Evolutionary conservation across 228 moss, liverwort and hornwort species (phyloP), one percentile per base, ranked within the genome.

Genomic region (Sphagnum fallax): DNA sequence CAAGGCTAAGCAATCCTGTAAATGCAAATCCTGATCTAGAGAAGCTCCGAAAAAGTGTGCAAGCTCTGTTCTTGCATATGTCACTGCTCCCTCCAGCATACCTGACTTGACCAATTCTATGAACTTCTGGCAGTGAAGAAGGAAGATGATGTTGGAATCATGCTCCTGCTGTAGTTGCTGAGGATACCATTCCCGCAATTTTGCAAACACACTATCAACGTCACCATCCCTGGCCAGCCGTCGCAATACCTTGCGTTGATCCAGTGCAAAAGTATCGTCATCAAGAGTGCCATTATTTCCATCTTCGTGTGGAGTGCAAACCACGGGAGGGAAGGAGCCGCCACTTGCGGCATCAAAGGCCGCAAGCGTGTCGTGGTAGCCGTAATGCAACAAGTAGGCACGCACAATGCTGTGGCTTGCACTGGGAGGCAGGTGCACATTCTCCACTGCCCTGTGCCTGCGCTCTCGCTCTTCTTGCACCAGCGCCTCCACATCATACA

Each of bases 401-500:
- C 84, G 72, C 64, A 84, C 81, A 7, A 84, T 81, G 63, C 74
- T 84, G 67, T 84, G 84, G 65, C 84, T 84, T 11, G 81, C 75
- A 71, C 78, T 84, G 53, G 81, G 73, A 4, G 81, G 69, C 16
- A 84, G 58, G 5, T 81, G 78, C 74, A 81, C 73, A 52, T 62
- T 78, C 69, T 84, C 84, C 53, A 84, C 84, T 52, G 75, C 75
- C 66, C 73, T 78, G 63, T 84, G 81, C 48, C 81, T 67, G 51
- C 74, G 70, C 48, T 81, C 84, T 67, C 84, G 73, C 65, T 84
- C 84, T 66, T 84, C 84, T 66, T 81, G 78, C 48, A 81, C 65
- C 62, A 84, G 53, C 49, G 81, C 78, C 48, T 84, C 92, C 71
- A 92, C 87, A 70, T 92, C 95, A 64, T 80, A 95, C 68, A 82